Percentiles rank a stretch among this genome's conserved stretches.
These are phyloP conservation scores for Leucoagaricus sp. DNA, from an alignment of 1,284 basidiomycete genomes.

Conservation along the genomic window DNA sequence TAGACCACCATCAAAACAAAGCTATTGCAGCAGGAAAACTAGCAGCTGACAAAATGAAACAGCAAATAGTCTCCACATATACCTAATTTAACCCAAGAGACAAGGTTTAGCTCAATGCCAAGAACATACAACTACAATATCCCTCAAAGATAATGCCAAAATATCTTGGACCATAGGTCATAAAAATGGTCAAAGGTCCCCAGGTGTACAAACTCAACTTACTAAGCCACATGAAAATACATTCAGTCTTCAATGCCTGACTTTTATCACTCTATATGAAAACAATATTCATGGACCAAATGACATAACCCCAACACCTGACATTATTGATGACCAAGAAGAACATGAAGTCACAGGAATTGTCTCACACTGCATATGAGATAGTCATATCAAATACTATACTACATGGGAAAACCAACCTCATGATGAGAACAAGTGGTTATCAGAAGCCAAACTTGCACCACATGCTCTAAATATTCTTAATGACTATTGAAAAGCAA, in stretches of 20 bases:
- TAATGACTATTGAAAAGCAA: neutral
- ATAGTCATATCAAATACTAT: neutral
- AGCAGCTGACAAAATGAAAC: too few species aligned
- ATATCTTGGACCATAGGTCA: too few species aligned
- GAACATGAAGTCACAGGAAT: slow-evolving; percentile 9
- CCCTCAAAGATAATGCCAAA: too few species aligned
- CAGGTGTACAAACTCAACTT: slow-evolving; percentile 36
- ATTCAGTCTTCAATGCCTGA: slow-evolving; percentile 18
- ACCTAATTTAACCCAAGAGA: too few species aligned
- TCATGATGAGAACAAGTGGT: neutral
- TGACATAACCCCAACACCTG: slow-evolving; percentile 15
- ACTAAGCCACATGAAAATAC: slow-evolving; percentile 25
- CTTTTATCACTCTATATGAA: slow-evolving; percentile 20
- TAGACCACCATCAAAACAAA: too few species aligned
- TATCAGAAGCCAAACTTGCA: slow-evolving; percentile 13
- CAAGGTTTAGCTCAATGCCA: too few species aligned
- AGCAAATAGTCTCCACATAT: too few species aligned
- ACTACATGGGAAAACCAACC: neutral
- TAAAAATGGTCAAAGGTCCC: too few species aligned
- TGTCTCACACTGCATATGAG: neutral
- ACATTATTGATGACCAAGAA: slow-evolving; percentile 18
- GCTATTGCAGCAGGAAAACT: too few species aligned
- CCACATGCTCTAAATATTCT: slow-evolving; percentile 21
- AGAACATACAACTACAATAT: too few species aligned
- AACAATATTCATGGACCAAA: slow-evolving; percentile 19